Conservation (phyloP, 2,329 filamentous ascomycete species). For the Scytalidium lignicola region DNA sequence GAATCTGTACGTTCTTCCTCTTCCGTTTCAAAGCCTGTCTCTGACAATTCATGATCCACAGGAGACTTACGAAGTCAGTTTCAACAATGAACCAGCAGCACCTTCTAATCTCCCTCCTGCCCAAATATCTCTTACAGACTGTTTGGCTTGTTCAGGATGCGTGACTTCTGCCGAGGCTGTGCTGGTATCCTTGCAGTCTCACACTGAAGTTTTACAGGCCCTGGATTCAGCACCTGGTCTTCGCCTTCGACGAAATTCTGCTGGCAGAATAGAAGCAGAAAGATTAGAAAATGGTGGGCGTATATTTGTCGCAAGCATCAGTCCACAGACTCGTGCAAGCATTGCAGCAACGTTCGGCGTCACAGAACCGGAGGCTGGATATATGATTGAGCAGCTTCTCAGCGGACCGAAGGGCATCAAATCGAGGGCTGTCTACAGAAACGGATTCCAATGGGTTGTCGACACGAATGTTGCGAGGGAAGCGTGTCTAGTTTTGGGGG, state of each 20-base stretch:
- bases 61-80: slow-evolving; percentile 76
- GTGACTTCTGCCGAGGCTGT: slow-evolving; percentile 97
- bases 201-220: slow-evolving; percentile 80
- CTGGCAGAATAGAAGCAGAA: slow-evolving; percentile 35
- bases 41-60: slow-evolving; percentile 6
- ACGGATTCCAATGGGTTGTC: slow-evolving; percentile 81
- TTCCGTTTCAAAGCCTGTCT: neutral
- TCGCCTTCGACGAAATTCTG: slow-evolving; percentile 15
- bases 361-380: slow-evolving; percentile 66
- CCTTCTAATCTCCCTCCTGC: slow-evolving; percentile 61
- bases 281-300: slow-evolving; percentile 55
- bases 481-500: slow-evolving; percentile 73
- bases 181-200: slow-evolving; percentile 90
- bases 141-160: slow-evolving; percentile 93
- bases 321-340: slow-evolving; percentile 84
- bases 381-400: slow-evolving; percentile 79
- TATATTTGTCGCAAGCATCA: slow-evolving; percentile 90
- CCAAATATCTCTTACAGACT: slow-evolving; percentile 94
- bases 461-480: slow-evolving; percentile 84
- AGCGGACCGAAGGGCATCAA: slow-evolving; percentile 64
- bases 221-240: slow-evolving; percentile 61
- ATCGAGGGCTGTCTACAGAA: slow-evolving; percentile 64
- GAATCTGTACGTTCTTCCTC: slow-evolving; percentile 32
- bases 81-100: slow-evolving; percentile 69
- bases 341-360: slow-evolving; percentile 79